Evolutionary conservation across 225 moss, liverwort and hornwort genomes (phyloP).

Genomic region (Polytrichum commune): DNA sequence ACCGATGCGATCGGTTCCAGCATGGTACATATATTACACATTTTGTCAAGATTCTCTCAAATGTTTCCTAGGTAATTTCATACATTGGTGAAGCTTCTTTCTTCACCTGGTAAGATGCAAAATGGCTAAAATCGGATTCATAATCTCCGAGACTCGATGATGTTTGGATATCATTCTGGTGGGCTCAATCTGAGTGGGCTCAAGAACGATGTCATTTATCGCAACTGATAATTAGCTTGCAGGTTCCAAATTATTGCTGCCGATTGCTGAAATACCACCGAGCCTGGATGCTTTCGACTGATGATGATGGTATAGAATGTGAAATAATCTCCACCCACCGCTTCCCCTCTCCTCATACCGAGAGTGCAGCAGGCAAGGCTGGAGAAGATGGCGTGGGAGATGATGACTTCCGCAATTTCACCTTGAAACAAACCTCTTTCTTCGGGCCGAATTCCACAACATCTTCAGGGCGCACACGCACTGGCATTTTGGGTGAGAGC

Average conservation of each 20-base stretch:
- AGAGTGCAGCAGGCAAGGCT: not conserved
- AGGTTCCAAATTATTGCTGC: too few relatives aligned
- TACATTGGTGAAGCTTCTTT: constrained; percentile 1
- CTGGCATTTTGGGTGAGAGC: constrained; percentile 57
- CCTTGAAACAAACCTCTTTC: constrained; percentile 60
- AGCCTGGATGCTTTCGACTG: not conserved
- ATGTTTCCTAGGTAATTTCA: not conserved
- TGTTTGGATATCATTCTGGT: not conserved
- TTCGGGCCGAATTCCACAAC: constrained; percentile 70
- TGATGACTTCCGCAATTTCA: constrained; percentile 34
- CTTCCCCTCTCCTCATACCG: not conserved
- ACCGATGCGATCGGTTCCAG: not conserved
- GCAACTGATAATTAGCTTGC: too few relatives aligned
- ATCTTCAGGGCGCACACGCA: constrained; percentile 68
- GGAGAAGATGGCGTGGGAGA: not conserved
- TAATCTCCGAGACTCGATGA: not conserved
- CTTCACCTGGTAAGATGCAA: not conserved
- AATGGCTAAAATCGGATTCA: not conserved
- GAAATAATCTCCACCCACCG: not conserved
- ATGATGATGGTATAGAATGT: not conserved
- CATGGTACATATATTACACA: constrained; percentile 4
- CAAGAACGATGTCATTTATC: too few relatives aligned
- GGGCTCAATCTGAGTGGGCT: not conserved
- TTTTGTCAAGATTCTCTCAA: not conserved
- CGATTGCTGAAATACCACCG: not conserved